phyloP scores from a whole-genome alignment of 192 early-diverging fungal genomes.

The Endogone sp. region DNA sequence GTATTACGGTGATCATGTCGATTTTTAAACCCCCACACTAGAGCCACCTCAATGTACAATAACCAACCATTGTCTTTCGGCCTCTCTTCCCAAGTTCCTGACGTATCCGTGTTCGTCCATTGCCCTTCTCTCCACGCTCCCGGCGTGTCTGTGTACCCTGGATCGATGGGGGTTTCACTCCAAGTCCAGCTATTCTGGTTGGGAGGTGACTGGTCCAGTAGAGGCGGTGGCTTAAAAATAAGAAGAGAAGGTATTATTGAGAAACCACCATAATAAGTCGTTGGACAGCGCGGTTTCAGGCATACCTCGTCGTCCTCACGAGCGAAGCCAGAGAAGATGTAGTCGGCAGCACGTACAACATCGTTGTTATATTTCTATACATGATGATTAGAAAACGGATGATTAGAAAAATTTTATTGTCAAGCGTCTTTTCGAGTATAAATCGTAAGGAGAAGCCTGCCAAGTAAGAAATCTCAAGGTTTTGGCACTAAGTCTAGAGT shows the following conservation, averaged over 20 bases:
- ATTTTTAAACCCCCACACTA: too few species aligned
- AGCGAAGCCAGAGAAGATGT: conserved; percentile 27
- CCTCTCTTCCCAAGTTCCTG: too few species aligned
- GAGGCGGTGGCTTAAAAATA: background rate
- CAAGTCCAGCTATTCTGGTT: too few species aligned
- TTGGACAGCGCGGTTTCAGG: background rate
- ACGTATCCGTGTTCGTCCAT: too few species aligned
- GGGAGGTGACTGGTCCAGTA: background rate
- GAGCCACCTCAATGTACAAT: too few species aligned
- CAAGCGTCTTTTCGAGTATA: background rate
- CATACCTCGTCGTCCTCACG: conserved; percentile 13
- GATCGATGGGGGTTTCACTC: background rate
- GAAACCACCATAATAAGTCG: background rate
- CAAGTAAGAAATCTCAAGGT: background rate
- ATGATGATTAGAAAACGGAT: background rate
- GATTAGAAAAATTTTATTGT: background rate
- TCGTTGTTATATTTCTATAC: conserved; percentile 32
- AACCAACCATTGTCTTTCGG: too few species aligned
- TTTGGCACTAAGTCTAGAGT: background rate
- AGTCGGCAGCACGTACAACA: conserved; percentile 32
- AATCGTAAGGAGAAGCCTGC: background rate
- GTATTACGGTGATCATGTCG: background rate
- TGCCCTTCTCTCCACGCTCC: background rate
- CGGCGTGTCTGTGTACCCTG: background rate
- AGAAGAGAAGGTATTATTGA: background rate